These are phyloP conservation scores for Tetraselmis striata DNA, from an alignment of 139 green algal species.

Conservation along the genomic window DNA sequence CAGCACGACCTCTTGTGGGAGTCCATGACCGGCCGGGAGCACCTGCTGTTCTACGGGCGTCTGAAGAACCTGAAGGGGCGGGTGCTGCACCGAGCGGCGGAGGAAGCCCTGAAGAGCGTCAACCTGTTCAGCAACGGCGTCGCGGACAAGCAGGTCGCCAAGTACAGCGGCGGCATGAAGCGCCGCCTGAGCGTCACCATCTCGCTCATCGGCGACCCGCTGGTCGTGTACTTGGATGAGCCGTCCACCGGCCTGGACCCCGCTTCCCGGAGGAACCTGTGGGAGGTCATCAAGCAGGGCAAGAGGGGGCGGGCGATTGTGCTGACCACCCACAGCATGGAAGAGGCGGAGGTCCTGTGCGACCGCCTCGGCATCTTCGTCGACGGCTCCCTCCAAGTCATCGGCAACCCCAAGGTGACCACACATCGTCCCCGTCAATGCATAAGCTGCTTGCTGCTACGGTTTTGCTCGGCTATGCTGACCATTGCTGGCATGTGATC, in stretches of 20 bases:
- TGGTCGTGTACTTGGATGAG: constrained; percentile 66
- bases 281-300: constrained; percentile 33
- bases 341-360: constrained; percentile 74
- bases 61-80: constrained; percentile 8
- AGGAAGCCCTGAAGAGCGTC: constrained; percentile 39
- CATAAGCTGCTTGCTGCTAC: no score
- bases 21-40: constrained; percentile 38
- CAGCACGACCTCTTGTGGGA: constrained; percentile 50
- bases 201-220: constrained; percentile 36
- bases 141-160: no score
- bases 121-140: no score
- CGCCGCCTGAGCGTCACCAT: constrained; percentile 45
- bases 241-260: constrained; percentile 60
- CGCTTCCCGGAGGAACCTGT: constrained; percentile 44
- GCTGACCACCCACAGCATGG: no score
- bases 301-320: no score
- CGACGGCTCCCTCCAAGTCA: constrained; percentile 43
- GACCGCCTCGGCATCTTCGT: constrained; percentile 73
- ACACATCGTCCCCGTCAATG: no score
- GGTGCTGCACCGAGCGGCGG: constrained; percentile 34
- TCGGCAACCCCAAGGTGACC: constrained; percentile 46
- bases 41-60: constrained; percentile 21
- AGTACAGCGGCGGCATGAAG: constrained; percentile 44
- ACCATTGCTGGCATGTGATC: no score
- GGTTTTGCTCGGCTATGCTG: no score